These are phyloP conservation scores for Rhipidocladum racemiflorum DNA, from an alignment of 176 grass and related monocot genomes.

Conservation along the genomic window DNA sequence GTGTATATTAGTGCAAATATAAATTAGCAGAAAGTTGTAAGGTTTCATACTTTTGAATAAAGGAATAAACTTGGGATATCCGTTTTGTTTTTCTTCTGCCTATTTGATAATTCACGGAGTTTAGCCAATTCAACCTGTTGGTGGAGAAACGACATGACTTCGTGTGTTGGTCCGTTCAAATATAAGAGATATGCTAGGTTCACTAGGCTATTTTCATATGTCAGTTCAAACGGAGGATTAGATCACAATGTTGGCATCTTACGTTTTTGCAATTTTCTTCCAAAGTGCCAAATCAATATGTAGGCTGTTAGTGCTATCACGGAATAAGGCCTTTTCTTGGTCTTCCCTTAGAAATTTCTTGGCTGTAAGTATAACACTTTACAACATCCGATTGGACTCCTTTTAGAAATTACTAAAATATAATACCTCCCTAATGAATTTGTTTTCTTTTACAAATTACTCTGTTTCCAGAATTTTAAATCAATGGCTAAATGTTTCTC, in stretches of 20 bases:
- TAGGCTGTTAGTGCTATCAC: background rate
- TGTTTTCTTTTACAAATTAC: background rate
- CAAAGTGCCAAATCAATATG: background rate
- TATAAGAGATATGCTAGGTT: background rate
- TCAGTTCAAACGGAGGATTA: background rate
- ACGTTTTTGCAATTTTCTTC: background rate
- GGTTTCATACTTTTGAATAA: conserved; percentile 1
- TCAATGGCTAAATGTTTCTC: background rate
- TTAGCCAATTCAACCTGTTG: background rate
- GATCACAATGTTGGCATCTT: no score
- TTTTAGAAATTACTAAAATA: background rate
- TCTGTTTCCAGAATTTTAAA: background rate
- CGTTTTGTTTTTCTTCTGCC: background rate
- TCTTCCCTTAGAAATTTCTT: background rate
- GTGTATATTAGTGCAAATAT: conserved; percentile 15
- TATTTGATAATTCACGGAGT: background rate
- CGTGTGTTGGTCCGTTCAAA: background rate
- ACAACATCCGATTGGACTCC: background rate
- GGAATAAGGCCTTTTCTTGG: background rate
- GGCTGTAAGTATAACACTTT: background rate
- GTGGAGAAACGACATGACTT: background rate
- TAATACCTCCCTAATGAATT: background rate
- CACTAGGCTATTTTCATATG: background rate
- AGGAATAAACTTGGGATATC: conserved; percentile 25
- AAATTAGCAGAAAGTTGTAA: conserved; percentile 11